Base-by-base conservation (phyloP, 73 alveolate genomes). In the Blepharisma japonicum region DNA sequence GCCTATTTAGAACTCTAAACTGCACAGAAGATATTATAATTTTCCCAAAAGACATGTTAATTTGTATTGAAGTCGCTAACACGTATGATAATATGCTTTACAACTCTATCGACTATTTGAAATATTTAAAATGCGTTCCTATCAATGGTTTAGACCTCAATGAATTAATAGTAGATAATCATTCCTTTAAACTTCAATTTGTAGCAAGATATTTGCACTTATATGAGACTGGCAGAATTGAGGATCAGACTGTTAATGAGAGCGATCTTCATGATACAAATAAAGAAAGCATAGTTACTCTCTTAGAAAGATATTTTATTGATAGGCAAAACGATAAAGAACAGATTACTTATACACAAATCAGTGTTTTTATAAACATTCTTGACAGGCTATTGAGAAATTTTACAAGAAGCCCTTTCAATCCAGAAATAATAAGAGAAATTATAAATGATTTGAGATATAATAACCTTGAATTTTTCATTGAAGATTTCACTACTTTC, bases 61-160 rank as follows among this genome's bases (percentile, higher is more conserved):
- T 61, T 18, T 14, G 11, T 61, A 61, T 61, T 18, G 74, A 61
- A 25, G 47, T 61, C 4, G 38, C 74, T 18, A 61, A 61, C 47
- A 61, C 47, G 14, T 61, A 14, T 11, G 23, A 61, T 5, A 61
- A 61, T 39, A 20, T 18, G 39, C 47, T 61, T 20, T 61, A 18
- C 23, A 20, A n/a, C 14, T 25, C 38, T 14, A 8, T 61, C 14
- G 46, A n/a, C 23, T 61, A 61, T 25, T n/a, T 61, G 14, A 25
- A 25, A n/a, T 18, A 61, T 61, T 61, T 61, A 25, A 61, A 3
- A 32, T 32, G 42, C 42, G 42, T 32, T 32, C 42, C 0, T 32
- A 32, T 32, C 42, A 32, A 32, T 32, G 42, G 42, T 3, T 32
- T 32, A 32, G 42, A 32, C 42, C 42, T 32, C 42, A 32, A 32